These are phyloP conservation scores for Aspergillus bombycis DNA, from an alignment of 2,329 filamentous ascomycete genomes.

Conservation along the genomic window DNA sequence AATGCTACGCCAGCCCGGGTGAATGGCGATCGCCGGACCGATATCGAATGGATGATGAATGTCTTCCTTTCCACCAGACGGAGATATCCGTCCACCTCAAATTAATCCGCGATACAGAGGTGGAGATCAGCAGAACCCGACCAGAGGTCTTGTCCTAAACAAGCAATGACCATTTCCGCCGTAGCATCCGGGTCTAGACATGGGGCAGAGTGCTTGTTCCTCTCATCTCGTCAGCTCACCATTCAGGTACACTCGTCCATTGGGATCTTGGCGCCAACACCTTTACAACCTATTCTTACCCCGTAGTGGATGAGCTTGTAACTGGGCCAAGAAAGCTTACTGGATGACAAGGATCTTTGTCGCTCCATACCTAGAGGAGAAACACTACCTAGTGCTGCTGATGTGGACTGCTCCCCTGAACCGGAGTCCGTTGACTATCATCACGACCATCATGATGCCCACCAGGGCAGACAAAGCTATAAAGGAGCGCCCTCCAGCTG, in stretches of 20 bases:
- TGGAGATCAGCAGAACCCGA: background rate
- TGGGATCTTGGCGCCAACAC: conserved; percentile 6
- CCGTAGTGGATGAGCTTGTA: conserved; percentile 3
- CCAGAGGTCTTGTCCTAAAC: conserved; percentile 16
- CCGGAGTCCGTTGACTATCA: conserved; percentile 7
- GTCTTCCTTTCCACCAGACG: background rate
- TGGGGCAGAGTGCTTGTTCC: background rate
- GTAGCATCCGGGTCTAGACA: conserved; percentile 12
- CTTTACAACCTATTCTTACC: background rate
- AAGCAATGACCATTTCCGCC: conserved; percentile 17
- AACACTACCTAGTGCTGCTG: conserved; percentile 18
- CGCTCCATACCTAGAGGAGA: conserved; percentile 22
- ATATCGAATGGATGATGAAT: background rate
- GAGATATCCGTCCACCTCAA: background rate
- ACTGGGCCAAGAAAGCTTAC: conserved; percentile 9
- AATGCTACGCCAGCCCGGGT: background rate
- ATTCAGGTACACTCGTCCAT: background rate
- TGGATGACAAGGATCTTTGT: conserved; percentile 10
- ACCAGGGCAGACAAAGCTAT: conserved; percentile 22
- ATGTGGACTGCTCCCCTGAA: conserved; percentile 12
- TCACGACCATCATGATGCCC: background rate
- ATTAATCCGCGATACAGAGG: background rate
- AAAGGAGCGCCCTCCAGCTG: conserved; percentile 24
- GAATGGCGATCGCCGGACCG: conserved; percentile 1
- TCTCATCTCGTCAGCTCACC: background rate